phyloP scores from a whole-genome alignment of 306 rosid genomes.

The Morella rubra region DNA sequence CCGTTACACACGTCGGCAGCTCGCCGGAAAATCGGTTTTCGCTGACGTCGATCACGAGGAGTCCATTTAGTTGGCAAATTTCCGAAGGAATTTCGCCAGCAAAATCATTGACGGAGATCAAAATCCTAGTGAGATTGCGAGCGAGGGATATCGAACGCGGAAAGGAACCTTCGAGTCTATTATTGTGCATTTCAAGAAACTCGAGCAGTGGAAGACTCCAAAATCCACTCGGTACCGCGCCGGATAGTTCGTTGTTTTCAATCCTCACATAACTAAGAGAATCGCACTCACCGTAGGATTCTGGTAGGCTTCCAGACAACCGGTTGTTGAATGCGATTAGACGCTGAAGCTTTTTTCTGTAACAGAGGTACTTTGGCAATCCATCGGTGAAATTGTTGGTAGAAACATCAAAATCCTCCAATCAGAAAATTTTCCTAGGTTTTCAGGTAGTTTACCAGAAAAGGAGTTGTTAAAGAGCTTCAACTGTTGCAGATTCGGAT shows the following conservation, averaged over 20 bases:
- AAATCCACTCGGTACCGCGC: conserved; percentile 46
- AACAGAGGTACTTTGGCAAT: conserved; percentile 60
- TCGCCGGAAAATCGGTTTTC: conserved; percentile 52
- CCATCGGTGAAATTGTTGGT: conserved; percentile 59
- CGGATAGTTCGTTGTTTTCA: conserved; percentile 52
- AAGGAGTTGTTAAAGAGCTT: conserved; percentile 77
- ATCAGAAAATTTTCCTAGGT: conserved; percentile 55
- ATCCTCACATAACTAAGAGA: conserved; percentile 61
- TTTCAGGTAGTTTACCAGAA: conserved; percentile 48
- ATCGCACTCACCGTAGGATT: conserved; percentile 40
- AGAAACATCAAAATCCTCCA: conserved; percentile 63
- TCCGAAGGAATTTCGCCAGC: conserved; percentile 49
- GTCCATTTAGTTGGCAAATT: conserved; percentile 46
- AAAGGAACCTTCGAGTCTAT: conserved; percentile 53
- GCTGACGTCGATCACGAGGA: conserved; percentile 46
- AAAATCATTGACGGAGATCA: conserved; percentile 45
- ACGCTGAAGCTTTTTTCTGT: conserved; percentile 40
- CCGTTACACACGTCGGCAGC: conserved; percentile 58
- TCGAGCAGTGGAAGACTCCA: conserved; percentile 55
- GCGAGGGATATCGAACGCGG: conserved; percentile 42
- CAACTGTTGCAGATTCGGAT: conserved; percentile 40
- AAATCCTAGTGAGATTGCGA: conserved; percentile 23
- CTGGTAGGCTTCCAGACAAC: conserved; percentile 56
- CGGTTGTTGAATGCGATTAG: conserved; percentile 50
- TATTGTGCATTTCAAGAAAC: conserved; percentile 39